Percentiles rank a stretch among this genome's conserved stretches.
Conservation (phyloP, 1,284 basidiomycete genomes). For the Malassezia brasiliensis region DNA sequence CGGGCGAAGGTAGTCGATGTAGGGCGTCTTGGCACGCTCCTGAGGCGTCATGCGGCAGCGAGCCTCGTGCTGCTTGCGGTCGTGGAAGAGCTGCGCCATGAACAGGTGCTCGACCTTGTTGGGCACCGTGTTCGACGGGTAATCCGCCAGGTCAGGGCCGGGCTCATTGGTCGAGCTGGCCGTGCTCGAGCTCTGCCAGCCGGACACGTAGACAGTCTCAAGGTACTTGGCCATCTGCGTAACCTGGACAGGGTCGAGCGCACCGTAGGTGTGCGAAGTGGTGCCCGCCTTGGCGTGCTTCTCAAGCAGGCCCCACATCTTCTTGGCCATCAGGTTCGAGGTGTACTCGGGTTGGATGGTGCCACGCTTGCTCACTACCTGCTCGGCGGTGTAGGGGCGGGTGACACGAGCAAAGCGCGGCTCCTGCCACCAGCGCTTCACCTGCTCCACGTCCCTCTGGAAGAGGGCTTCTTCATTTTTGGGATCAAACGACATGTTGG, state of each 20-base stretch:
- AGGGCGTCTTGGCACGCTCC: conserved; percentile 41
- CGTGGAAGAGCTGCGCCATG: conserved; percentile 48
- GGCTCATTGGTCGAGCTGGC: conserved; percentile 48
- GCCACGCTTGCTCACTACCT: conserved; percentile 88
- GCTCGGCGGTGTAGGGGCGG: conserved; percentile 81
- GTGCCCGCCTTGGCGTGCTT: conserved; percentile 53
- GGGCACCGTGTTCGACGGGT: conserved; percentile 86
- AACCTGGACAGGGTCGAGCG: conserved; percentile 88
- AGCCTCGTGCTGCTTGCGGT: conserved; percentile 47
- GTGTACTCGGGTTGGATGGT: conserved; percentile 77
- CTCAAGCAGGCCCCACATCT: conserved; percentile 65
- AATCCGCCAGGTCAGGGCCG: conserved; percentile 63
- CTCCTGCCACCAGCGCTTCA: conserved; percentile 85
- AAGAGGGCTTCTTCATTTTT: conserved; percentile 53
- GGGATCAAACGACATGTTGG: conserved; percentile 17
- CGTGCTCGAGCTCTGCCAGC: conserved; percentile 46
- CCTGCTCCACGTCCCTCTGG: conserved; percentile 67
- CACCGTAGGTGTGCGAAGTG: conserved; percentile 89
- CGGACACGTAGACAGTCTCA: conserved; percentile 49
- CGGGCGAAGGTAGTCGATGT: conserved; percentile 44
- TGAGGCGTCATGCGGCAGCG: conserved; percentile 32
- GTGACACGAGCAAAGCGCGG: conserved; percentile 73
- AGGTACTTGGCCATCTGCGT: conserved; percentile 51
- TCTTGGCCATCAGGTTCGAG: conserved; percentile 74
- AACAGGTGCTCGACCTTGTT: conserved; percentile 54